phyloP scores from a whole-genome alignment of 2,329 filamentous ascomycete genomes.

The Salinomyces thailandicus region DNA sequence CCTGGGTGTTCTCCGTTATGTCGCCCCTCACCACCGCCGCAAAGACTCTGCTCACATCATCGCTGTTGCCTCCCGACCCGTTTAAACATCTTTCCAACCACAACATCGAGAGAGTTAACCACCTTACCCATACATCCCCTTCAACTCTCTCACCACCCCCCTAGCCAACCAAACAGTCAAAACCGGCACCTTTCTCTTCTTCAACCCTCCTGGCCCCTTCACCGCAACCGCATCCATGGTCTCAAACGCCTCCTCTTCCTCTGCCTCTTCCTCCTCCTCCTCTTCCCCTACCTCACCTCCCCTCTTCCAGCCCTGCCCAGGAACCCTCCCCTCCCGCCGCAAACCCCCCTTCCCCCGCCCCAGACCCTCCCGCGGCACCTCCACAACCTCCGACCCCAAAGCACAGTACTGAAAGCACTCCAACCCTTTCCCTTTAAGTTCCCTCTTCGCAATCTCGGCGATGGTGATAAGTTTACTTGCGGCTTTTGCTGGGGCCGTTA shows the following conservation, averaged over 20 bases:
- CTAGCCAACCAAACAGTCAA: conserved; percentile 52
- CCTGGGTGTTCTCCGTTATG: no score
- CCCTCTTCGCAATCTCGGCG: conserved; percentile 46
- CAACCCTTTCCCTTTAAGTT: conserved; percentile 34
- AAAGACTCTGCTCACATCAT: no score
- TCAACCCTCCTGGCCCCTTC: conserved; percentile 38
- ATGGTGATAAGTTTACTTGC: conserved; percentile 59
- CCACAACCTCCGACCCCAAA: conserved; percentile 15
- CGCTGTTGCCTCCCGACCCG: no score
- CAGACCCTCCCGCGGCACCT: conserved; percentile 15
- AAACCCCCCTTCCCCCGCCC: no score
- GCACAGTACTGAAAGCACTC: conserved; percentile 33
- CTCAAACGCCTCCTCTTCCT: conserved; percentile 20
- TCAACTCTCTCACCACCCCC: conserved; percentile 46
- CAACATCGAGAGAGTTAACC: no score
- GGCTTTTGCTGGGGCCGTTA: conserved; percentile 29
- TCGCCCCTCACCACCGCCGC: no score
- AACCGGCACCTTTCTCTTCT: conserved; percentile 40
- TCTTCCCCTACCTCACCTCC: no score
- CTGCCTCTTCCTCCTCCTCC: background rate
- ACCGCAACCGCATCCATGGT: conserved; percentile 16
- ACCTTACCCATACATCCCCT: conserved; percentile 35
- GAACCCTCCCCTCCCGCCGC: no score
- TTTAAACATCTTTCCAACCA: no score
- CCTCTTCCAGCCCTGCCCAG: no score